Percentiles rank a stretch among this genome's conserved stretches.
These are phyloP conservation scores for Cyclaneusma minus DNA, from an alignment of 2,329 filamentous ascomycete genomes.

Conservation along the genomic window DNA sequence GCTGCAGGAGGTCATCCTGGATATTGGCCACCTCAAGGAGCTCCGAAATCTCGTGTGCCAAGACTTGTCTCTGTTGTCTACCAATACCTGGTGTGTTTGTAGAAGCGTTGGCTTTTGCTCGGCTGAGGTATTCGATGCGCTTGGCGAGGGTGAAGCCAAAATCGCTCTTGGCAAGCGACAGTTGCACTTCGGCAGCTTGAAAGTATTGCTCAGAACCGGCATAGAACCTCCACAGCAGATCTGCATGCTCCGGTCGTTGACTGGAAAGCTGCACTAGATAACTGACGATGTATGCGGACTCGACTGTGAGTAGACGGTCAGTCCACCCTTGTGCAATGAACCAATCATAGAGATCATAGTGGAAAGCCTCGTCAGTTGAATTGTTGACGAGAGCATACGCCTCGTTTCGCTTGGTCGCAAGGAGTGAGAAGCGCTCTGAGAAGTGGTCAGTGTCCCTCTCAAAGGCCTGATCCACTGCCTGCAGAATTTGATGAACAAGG, in stretches of 20 bases:
- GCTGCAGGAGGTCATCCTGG: conserved; percentile 77
- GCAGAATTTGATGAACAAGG: conserved; percentile 70
- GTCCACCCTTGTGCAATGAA: conserved; percentile 76
- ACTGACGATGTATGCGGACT: conserved; percentile 71
- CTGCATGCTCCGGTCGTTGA: conserved; percentile 62
- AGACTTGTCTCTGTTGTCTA: conserved; percentile 66
- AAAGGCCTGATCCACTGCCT: conserved; percentile 59
- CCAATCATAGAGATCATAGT: conserved; percentile 96
- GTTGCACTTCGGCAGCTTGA: conserved; percentile 76
- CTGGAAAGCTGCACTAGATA: conserved; percentile 68
- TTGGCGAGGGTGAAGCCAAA: conserved; percentile 69
- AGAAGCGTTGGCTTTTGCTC: conserved; percentile 83
- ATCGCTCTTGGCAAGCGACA: conserved; percentile 66
- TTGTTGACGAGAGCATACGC: conserved; percentile 82
- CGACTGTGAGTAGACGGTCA: conserved; percentile 70
- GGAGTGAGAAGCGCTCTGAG: conserved; percentile 57
- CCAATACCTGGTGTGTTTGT: conserved; percentile 64
- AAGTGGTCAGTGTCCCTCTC: conserved; percentile 51
- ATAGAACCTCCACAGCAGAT: conserved; percentile 87
- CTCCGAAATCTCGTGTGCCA: conserved; percentile 73
- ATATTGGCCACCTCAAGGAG: conserved; percentile 87
- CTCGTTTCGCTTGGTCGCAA: conserved; percentile 67
- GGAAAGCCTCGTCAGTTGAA: conserved; percentile 85
- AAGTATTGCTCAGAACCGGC: conserved; percentile 72
- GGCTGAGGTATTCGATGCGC: conserved; percentile 76